Conservation (phyloP, 805 yeast genomes). For the Priceomyces castillae region DNA sequence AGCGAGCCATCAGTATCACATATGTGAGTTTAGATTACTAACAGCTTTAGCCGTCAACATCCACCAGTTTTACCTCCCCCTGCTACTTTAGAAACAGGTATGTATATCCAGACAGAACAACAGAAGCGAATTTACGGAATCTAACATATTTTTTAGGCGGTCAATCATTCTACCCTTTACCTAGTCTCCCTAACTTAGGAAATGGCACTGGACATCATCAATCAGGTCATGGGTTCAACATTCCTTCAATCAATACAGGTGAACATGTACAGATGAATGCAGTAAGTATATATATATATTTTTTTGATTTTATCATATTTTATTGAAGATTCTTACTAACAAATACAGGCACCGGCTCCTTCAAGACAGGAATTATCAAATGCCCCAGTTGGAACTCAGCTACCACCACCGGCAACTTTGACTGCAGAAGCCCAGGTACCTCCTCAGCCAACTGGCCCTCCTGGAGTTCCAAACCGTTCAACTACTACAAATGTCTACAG, state of each 20-base stretch:
- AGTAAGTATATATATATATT: constrained; percentile 18
- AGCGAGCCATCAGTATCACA: not conserved
- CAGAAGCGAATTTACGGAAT: not conserved
- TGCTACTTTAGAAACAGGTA: constrained; percentile 50
- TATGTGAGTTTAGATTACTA: constrained; percentile 17
- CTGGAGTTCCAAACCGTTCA: constrained; percentile 41
- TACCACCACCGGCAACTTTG: constrained; percentile 28
- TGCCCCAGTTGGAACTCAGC: constrained; percentile 22
- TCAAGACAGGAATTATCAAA: constrained; percentile 25
- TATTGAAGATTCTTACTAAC: constrained; percentile 5
- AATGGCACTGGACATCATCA: constrained; percentile 36
- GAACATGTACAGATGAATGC: constrained; percentile 22
- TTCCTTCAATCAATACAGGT: constrained; percentile 45
- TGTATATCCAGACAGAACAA: constrained; percentile 16
- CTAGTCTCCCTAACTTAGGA: constrained; percentile 51
- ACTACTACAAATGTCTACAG: constrained; percentile 51
- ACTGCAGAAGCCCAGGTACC: constrained; percentile 15
- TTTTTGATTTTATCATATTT: not conserved
- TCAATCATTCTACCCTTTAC: constrained; percentile 49
- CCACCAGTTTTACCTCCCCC: constrained; percentile 65
- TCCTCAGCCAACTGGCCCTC: constrained; percentile 19
- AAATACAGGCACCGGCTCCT: constrained; percentile 14
- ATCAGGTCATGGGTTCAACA: constrained; percentile 46
- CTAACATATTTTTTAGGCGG: constrained; percentile 33
- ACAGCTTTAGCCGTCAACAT: constrained; percentile 49